Conservation (phyloP, 495 filamentous ascomycete genomes). For the Aspergillus sclerotiicarbonarius region DNA sequence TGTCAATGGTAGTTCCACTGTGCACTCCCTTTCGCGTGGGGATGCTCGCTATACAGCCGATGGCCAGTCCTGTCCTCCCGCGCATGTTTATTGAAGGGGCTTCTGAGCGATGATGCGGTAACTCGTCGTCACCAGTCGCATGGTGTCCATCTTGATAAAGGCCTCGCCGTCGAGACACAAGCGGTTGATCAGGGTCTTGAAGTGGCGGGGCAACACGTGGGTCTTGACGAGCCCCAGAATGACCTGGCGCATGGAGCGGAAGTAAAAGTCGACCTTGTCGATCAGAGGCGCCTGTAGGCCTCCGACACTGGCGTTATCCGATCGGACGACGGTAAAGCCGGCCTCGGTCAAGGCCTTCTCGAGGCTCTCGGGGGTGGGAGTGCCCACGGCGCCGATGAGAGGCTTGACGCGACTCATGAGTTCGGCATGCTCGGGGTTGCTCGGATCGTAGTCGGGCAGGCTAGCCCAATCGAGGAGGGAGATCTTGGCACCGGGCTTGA, state of each 20-base stretch:
- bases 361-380: slow-evolving; percentile 54
- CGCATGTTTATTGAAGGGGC: slow-evolving; percentile 28
- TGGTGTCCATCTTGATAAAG: slow-evolving; percentile 62
- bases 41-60: no score
- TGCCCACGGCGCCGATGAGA: slow-evolving; percentile 61
- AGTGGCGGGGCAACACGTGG: slow-evolving; percentile 53
- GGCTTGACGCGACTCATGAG: slow-evolving; percentile 63
- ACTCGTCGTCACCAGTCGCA: slow-evolving; percentile 59
- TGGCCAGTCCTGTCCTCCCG: neutral
- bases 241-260: slow-evolving; percentile 53
- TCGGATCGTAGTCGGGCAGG: slow-evolving; percentile 52
- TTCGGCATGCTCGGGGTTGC: slow-evolving; percentile 52
- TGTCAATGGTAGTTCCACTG: no score
- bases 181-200: slow-evolving; percentile 63
- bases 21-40: no score
- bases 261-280: slow-evolving; percentile 59
- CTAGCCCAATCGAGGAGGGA: slow-evolving; percentile 61
- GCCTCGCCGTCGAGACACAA: slow-evolving; percentile 59
- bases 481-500: slow-evolving; percentile 58
- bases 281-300: slow-evolving; percentile 59
- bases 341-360: slow-evolving; percentile 51
- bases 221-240: slow-evolving; percentile 54
- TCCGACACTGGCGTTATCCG: slow-evolving; percentile 58
- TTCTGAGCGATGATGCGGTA: slow-evolving; percentile 63
- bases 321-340: slow-evolving; percentile 52